A percentile compares a stretch with the other conserved stretches of the same genome.
phyloP scores from a whole-genome alignment of 73 alveolate genomes.

The Uronychia binucleata region DNA sequence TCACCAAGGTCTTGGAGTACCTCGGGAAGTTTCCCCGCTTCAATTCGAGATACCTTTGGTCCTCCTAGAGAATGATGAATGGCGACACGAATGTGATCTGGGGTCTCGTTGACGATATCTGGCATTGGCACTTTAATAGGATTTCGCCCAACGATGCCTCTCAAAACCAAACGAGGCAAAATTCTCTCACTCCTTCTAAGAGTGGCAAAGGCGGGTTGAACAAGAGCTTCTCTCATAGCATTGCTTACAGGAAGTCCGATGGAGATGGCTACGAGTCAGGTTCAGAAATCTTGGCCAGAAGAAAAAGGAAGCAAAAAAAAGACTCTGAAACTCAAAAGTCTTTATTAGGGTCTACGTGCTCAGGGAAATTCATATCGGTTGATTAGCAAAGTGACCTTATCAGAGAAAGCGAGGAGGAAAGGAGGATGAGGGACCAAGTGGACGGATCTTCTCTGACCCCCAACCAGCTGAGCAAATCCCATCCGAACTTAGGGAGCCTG shows the following conservation, averaged over 20 bases:
- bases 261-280: neutral
- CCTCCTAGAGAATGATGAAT: constrained; percentile 43
- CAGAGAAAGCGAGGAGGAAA: no score
- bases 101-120: constrained; percentile 77
- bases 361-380: no score
- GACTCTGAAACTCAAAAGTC: no score
- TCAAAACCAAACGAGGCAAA: neutral
- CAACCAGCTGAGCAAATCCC: no score
- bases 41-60: constrained; percentile 52
- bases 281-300: neutral
- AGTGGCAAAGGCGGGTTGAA: neutral
- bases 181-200: neutral
- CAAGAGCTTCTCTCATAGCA: no score
- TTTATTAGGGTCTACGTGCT: no score
- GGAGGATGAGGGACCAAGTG: no score
- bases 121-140: constrained; percentile 58
- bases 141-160: constrained; percentile 64
- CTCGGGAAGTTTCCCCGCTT: constrained; percentile 58
- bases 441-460: no score
- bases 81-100: constrained; percentile 72
- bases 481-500: no score
- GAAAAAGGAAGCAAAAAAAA: neutral
- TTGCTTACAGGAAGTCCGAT: no score
- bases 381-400: no score
- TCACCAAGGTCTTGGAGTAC: constrained; percentile 54